Conservation (phyloP, 331 rosid species). For the Malus hybrid region DNA sequence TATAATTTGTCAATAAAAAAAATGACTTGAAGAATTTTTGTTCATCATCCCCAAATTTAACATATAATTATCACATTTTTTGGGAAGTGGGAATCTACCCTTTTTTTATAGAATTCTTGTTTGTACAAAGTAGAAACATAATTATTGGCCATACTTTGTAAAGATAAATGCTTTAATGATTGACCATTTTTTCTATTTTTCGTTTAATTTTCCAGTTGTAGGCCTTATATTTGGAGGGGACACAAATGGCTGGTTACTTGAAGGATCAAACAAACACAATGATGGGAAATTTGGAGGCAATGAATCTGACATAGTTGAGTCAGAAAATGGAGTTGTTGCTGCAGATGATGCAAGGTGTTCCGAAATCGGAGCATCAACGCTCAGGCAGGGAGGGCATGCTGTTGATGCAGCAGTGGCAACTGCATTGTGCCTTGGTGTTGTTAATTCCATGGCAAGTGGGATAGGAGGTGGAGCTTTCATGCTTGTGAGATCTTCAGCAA, state of each 20-base stretch:
- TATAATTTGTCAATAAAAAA: too few relatives aligned
- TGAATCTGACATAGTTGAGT: conserved; percentile 36
- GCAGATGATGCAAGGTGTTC: conserved; percentile 89
- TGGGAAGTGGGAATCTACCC: background rate
- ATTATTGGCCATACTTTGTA: background rate
- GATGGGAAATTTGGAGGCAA: background rate
- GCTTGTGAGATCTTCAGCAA: conserved; percentile 59
- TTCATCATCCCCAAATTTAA: too few relatives aligned
- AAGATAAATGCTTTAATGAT: background rate
- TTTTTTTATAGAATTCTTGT: background rate
- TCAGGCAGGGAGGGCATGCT: conserved; percentile 81
- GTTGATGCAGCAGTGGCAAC: conserved; percentile 96
- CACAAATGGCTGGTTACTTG: conserved; percentile 18
- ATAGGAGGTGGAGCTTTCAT: conserved; percentile 89
- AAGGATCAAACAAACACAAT: conserved; percentile 13
- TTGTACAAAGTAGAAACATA: background rate
- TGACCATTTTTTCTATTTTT: background rate
- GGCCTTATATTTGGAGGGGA: conserved; percentile 31
- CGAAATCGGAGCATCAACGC: conserved; percentile 62
- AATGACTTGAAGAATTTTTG: too few relatives aligned
- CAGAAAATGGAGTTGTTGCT: conserved; percentile 76
- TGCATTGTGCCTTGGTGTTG: conserved; percentile 78
- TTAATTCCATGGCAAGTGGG: conserved; percentile 65
- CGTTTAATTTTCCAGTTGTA: conserved; percentile 23
- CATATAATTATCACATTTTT: too few relatives aligned